Conservation (phyloP, 441 rosid species). For the Gossypium lobatum region DNA sequence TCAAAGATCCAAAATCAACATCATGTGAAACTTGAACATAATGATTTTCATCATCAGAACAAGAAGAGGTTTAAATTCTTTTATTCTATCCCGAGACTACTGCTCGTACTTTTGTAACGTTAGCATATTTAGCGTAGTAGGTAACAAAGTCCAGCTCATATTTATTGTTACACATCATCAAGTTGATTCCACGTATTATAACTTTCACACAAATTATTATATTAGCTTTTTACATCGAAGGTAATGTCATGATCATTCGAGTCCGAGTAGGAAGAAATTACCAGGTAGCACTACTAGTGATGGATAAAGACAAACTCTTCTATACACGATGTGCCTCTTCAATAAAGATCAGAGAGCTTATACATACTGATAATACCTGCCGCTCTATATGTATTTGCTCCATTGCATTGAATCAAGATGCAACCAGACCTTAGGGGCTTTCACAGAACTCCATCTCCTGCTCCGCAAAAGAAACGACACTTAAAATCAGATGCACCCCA, state of each 20-base stretch:
- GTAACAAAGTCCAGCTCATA: background rate
- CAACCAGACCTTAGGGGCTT: slow-evolving; percentile 33
- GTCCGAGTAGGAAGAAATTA: background rate
- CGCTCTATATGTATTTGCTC: slow-evolving; percentile 13
- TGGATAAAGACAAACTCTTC: slow-evolving; percentile 6
- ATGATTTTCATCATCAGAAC: background rate
- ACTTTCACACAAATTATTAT: background rate
- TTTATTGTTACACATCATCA: background rate
- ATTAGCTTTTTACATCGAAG: background rate
- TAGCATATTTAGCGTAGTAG: background rate
- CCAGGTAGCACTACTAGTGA: slow-evolving; percentile 4
- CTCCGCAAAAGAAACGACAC: slow-evolving; percentile 15
- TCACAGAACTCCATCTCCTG: slow-evolving; percentile 75
- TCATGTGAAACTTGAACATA: background rate
- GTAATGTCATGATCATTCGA: background rate
- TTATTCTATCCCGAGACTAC: background rate
- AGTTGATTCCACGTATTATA: slow-evolving; percentile 4
- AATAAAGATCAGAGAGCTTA: slow-evolving; percentile 16
- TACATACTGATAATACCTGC: slow-evolving; percentile 28
- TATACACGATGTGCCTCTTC: slow-evolving; percentile 7
- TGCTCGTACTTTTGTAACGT: background rate
- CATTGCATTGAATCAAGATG: slow-evolving; percentile 15
- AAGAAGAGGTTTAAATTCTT: background rate
- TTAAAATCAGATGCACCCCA: slow-evolving; percentile 6
- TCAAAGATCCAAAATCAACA: background rate